Evolutionary conservation across 2,329 filamentous ascomycete genomes (phyloP), one percentile per base, ranked within the genome.

Genomic region (Arthrobotrys conoides): DNA sequence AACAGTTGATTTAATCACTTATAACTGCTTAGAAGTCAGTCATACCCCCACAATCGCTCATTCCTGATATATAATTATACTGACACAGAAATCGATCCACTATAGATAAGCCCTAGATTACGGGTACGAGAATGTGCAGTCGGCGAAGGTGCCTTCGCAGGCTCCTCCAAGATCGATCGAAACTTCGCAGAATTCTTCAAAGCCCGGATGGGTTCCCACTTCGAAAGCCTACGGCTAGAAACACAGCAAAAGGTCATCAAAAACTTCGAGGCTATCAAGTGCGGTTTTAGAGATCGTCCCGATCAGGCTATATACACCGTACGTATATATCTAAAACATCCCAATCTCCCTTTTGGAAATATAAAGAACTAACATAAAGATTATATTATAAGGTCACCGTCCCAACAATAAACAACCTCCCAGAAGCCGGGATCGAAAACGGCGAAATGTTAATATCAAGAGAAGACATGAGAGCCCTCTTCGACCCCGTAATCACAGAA

Each of bases 401-500:
- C 1, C 80, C 77, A 3, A 80, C 80, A 1, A 14, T 81, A 16
- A 73, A 80, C 36, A 76, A 79, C n/a, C 38, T 81, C 22, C 49
- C 76, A 63, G 69, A 72, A 48, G 76, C 61, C 27, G 68, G 75
- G 12, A 78, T 78, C 64, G 68, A 72, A 20, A 72, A 73, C 24
- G 76, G 79, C 44, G 76, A 80, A 49, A 27, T 79, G 16, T 65
- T 76, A 48, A 79, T 79, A 22, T 59, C 80, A 5, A 79, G 81
- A 36, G 73, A 81, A 55, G 81, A 82, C 10, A 81, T 82, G 76
- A 65, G 69, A 33, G 18, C n/a, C 3, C 76, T 82, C 38, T 82
- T 82, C 53, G 80, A 81, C 46, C 81, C 81, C 0, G 66, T 82
- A 1, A 80, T 82, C 12, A 61, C 73, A 18, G 59, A 81, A 61